A percentile compares a stretch with the other conserved stretches of the same genome.
Evolutionary conservation across 1,284 basidiomycete genomes (phyloP).

Genomic region (Inonotus obliquus): DNA sequence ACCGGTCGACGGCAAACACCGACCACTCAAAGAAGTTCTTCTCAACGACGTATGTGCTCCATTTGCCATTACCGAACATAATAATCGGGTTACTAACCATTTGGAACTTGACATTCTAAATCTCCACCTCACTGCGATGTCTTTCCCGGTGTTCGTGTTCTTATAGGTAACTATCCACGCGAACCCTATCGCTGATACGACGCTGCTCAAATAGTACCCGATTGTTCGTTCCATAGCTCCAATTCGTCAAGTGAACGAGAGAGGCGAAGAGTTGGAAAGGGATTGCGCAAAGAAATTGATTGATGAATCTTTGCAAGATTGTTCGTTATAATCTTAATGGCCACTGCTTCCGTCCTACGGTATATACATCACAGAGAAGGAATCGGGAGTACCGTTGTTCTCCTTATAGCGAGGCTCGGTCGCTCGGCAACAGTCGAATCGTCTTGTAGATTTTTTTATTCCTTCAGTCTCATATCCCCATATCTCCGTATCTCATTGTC

Average conservation of each 20-base stretch:
- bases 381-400: too few relatives aligned
- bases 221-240: background rate
- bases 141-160: background rate
- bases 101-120: background rate
- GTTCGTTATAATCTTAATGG: too few relatives aligned
- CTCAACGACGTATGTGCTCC: conserved; percentile 41
- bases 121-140: background rate
- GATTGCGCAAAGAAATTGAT: too few relatives aligned
- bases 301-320: too few relatives aligned
- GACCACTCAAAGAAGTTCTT: conserved; percentile 82
- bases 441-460: too few relatives aligned
- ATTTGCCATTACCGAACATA: too few relatives aligned
- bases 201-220: conserved; percentile 29
- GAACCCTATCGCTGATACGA: conserved; percentile 84
- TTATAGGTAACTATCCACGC: conserved; percentile 87
- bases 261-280: background rate
- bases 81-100: background rate
- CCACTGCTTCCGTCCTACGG: too few relatives aligned
- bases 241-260: background rate
- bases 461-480: too few relatives aligned
- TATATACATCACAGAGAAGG: too few relatives aligned
- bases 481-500: too few relatives aligned
- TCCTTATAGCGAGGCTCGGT: too few relatives aligned
- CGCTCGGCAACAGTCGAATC: too few relatives aligned
- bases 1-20: conserved; percentile 87